Percentiles rank a stretch among this genome's conserved stretches.
Evolutionary conservation across 179 eudicot genomes (phyloP).

Genomic region (Drosera spatulata): DNA sequence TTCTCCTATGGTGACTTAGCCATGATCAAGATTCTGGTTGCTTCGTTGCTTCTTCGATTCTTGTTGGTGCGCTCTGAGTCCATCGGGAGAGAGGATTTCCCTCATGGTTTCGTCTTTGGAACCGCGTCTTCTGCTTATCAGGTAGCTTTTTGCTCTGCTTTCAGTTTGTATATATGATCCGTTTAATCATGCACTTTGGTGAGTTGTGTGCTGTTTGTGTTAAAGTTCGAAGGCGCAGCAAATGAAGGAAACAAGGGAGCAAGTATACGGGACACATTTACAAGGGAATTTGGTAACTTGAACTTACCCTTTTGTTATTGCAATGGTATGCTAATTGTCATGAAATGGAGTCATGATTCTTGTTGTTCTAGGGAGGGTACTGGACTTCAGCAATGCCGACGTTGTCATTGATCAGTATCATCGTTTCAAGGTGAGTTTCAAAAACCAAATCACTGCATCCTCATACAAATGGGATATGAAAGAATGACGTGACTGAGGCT

Average conservation of each 20-base stretch:
- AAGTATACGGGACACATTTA: constrained; percentile 90
- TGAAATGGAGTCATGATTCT: neutral
- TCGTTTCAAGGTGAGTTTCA: constrained; percentile 52
- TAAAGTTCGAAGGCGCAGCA: constrained; percentile 93
- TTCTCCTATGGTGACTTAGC: neutral
- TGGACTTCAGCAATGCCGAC: constrained; percentile 92
- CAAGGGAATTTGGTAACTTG: constrained; percentile 41
- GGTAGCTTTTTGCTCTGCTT: constrained; percentile 18
- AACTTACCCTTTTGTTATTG: neutral
- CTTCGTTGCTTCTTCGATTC: neutral
- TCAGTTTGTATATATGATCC: no score
- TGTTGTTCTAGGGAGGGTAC: constrained; percentile 35
- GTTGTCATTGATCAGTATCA: constrained; percentile 92
- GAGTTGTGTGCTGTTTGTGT: neutral
- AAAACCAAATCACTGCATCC: no score
- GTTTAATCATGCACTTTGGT: no score
- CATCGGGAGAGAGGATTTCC: constrained; percentile 48
- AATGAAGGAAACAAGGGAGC: constrained; percentile 85
- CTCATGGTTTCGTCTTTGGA: constrained; percentile 61
- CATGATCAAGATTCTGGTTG: neutral
- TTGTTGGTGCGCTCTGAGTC: constrained; percentile 15
- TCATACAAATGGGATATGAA: no score
- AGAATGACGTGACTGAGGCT: no score
- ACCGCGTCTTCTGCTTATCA: constrained; percentile 90
- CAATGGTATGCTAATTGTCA: neutral